A percentile compares a stretch with the other conserved stretches of the same genome.
Evolutionary conservation across 2,329 filamentous ascomycete genomes (phyloP).

Genomic region (Exutisphaerella laricina): DNA sequence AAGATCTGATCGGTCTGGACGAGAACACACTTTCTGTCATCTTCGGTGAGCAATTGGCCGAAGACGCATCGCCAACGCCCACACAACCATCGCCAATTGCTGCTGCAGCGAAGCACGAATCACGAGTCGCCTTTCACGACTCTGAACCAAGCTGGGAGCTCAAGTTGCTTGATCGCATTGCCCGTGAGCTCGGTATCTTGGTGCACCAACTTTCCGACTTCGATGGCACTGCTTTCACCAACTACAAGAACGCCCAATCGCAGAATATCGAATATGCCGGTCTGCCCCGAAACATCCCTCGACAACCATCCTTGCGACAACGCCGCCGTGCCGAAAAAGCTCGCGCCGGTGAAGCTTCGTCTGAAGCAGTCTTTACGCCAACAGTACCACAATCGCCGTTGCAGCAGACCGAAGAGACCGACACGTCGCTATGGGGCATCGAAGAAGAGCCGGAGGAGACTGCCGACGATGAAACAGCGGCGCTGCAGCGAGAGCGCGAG

Average conservation of each 20-base stretch:
- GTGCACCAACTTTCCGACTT: slow-evolving; percentile 80
- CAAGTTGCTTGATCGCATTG: slow-evolving; percentile 74
- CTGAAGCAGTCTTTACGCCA: slow-evolving; percentile 28
- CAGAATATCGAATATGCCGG: slow-evolving; percentile 68
- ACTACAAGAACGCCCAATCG: slow-evolving; percentile 57
- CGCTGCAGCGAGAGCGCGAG: slow-evolving; percentile 50
- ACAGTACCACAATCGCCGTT: slow-evolving; percentile 30
- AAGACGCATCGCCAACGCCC: slow-evolving; percentile 30
- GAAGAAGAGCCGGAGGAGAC: slow-evolving; percentile 51
- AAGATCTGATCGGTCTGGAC: slow-evolving; percentile 85
- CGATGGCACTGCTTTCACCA: slow-evolving; percentile 74
- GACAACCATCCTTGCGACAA: slow-evolving; percentile 22
- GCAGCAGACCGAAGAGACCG: slow-evolving; percentile 33
- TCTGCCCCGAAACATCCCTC: slow-evolving; percentile 45
- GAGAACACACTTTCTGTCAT: slow-evolving; percentile 78
- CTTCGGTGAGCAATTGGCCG: slow-evolving; percentile 70
- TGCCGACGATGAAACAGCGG: slow-evolving; percentile 24
- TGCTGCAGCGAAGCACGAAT: slow-evolving; percentile 26
- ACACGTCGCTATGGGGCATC: slow-evolving; percentile 61
- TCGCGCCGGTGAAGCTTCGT: slow-evolving; percentile 12
- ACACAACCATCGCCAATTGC: slow-evolving; percentile 31
- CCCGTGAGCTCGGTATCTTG: slow-evolving; percentile 76
- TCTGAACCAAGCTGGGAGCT: slow-evolving; percentile 59
- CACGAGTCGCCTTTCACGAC: slow-evolving; percentile 34
- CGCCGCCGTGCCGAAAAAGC: slow-evolving; percentile 22